Evolutionary conservation across 257 asterid genomes (phyloP).

Genomic region (Nicotiana benthamiana): DNA sequence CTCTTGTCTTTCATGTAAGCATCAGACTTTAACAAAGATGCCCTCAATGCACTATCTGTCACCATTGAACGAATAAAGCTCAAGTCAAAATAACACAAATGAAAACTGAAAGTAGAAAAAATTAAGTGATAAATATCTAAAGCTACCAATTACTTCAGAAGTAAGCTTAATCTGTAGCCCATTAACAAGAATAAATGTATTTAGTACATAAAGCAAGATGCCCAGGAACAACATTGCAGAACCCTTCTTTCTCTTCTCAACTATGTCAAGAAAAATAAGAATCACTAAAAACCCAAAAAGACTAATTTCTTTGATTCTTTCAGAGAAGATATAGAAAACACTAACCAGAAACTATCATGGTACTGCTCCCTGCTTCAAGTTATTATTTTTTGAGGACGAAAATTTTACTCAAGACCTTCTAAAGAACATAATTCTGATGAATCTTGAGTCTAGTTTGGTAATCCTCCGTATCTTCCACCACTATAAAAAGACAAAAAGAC

Average conservation of each 20-base stretch:
- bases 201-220: constrained; percentile 28
- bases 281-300: constrained; percentile 20
- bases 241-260: constrained; percentile 33
- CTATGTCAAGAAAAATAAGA: constrained; percentile 31
- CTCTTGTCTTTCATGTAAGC: background rate
- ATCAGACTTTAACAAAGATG: background rate
- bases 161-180: constrained; percentile 22
- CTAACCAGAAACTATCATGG: constrained; percentile 27
- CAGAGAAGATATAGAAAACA: constrained; percentile 28
- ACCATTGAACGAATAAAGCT: background rate
- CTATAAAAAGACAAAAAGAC: constrained; percentile 19
- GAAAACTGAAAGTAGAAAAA: background rate
- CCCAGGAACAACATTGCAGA: constrained; percentile 20
- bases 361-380: constrained; percentile 30
- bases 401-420: constrained; percentile 40
- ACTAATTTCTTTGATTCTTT: constrained; percentile 27
- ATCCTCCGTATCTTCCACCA: constrained; percentile 17
- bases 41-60: background rate
- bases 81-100: background rate
- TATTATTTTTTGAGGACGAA: constrained; percentile 17
- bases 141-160: background rate
- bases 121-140: background rate
- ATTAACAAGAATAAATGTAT: constrained; percentile 28
- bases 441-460: constrained; percentile 51
- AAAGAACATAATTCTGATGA: constrained; percentile 36